These are phyloP conservation scores for Botrytis hyacinthi DNA, from an alignment of 2,329 filamentous ascomycete species.

Conservation along the genomic window DNA sequence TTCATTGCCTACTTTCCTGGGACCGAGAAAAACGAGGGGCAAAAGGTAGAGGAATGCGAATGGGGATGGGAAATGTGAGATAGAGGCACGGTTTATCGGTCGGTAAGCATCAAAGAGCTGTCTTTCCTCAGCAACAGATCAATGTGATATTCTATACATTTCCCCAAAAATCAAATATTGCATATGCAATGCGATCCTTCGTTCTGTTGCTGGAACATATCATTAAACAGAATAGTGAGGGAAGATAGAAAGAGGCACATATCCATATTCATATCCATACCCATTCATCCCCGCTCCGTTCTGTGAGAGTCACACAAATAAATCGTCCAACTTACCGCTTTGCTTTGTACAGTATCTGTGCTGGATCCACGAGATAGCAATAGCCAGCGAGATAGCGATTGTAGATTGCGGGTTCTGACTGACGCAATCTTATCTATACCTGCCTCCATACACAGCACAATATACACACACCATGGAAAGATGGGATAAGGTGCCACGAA, in stretches of 20 bases:
- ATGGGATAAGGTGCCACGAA: neutral
- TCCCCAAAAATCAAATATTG: neutral
- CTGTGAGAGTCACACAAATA: neutral
- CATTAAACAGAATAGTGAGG: neutral
- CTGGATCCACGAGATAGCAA: neutral
- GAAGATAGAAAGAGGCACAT: neutral
- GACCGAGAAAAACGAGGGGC: neutral
- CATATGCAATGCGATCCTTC: neutral
- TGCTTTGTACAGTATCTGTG: neutral
- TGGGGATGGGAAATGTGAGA: neutral
- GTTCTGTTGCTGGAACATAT: neutral
- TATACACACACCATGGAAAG: neutral
- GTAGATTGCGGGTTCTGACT: neutral
- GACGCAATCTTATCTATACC: neutral
- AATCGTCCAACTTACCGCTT: neutral
- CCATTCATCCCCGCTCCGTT: neutral
- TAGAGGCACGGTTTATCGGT: neutral
- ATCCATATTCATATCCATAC: neutral
- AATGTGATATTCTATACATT: neutral
- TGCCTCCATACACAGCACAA: neutral
- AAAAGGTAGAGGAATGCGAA: neutral
- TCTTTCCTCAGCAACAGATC: neutral
- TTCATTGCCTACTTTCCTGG: neutral
- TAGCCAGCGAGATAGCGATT: neutral
- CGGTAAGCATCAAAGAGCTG: neutral